These are phyloP conservation scores for Moesziomyces parantarcticus DNA, from an alignment of 1,284 basidiomycete genomes.

Conservation along the genomic window DNA sequence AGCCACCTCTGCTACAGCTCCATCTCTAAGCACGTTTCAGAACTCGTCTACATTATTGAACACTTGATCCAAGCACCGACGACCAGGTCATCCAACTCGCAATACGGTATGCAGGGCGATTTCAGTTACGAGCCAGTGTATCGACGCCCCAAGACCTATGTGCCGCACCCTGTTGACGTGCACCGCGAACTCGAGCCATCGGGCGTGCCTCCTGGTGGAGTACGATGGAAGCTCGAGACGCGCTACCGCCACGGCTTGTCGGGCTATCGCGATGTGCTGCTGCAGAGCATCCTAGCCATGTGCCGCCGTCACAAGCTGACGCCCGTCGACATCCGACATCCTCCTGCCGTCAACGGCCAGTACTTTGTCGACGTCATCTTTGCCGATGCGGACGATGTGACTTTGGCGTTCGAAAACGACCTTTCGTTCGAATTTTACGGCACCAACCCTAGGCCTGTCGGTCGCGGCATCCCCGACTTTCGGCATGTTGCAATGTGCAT, in stretches of 20 bases:
- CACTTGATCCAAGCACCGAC: too few relatives aligned
- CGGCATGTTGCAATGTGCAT: constrained; percentile 26
- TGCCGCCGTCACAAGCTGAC: constrained; percentile 20
- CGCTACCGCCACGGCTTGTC: constrained; percentile 21
- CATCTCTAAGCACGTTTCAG: too few relatives aligned
- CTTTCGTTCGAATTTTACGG: constrained; percentile 40
- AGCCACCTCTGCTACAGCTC: too few relatives aligned
- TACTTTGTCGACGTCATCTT: constrained; percentile 34
- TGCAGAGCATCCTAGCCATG: constrained; percentile 34
- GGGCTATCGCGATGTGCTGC: constrained; percentile 26
- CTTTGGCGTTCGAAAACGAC: constrained; percentile 18
- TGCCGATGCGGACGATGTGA: constrained; percentile 15
- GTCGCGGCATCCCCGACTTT: constrained; percentile 15
- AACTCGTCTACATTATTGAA: too few relatives aligned
- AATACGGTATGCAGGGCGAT: too few relatives aligned
- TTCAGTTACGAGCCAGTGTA: too few relatives aligned
- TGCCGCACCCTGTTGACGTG: too few relatives aligned
- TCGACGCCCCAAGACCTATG: too few relatives aligned
- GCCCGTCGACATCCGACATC: constrained; percentile 27
- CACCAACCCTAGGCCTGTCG: constrained; percentile 13
- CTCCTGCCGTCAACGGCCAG: neutral
- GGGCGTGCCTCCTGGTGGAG: constrained; percentile 20
- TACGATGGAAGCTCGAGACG: constrained; percentile 30
- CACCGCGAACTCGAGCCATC: constrained; percentile 11
- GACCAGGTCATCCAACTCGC: too few relatives aligned